phyloP scores from a whole-genome alignment of 768 basidiomycete species.

The Naganishia friedmannii region DNA sequence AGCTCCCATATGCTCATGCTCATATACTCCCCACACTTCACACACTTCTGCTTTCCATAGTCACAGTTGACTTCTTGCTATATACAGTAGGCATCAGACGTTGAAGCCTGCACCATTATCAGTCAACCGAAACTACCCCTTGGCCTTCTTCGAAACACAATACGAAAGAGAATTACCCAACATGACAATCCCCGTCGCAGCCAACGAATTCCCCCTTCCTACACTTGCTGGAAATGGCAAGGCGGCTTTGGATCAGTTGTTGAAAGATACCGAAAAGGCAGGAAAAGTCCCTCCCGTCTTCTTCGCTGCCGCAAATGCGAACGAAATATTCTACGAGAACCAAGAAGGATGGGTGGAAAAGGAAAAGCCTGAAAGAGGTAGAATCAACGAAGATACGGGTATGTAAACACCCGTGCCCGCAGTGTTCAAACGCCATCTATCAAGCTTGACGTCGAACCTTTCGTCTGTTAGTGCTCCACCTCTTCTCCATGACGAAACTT shows the following conservation, averaged over 20 bases:
- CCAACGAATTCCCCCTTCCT: slow-evolving; percentile 14
- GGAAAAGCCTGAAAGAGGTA: background rate
- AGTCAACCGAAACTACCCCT: too few species aligned
- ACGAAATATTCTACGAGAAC: slow-evolving; percentile 40
- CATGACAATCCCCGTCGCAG: slow-evolving; percentile 11
- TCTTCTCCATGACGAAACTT: slow-evolving; percentile 46
- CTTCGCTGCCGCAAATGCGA: slow-evolving; percentile 37
- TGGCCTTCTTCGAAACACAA: background rate
- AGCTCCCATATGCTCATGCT: too few species aligned
- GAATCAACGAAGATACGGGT: slow-evolving; percentile 24
- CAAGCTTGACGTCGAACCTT: background rate
- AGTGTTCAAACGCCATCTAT: background rate
- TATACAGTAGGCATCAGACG: too few species aligned
- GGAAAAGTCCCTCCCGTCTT: slow-evolving; percentile 35
- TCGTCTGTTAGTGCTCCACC: slow-evolving; percentile 33
- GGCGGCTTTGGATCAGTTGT: slow-evolving; percentile 28
- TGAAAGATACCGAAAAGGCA: slow-evolving; percentile 33
- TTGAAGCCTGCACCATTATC: too few species aligned
- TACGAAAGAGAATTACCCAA: background rate
- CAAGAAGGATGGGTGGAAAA: slow-evolving; percentile 30
- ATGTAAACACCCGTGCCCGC: background rate
- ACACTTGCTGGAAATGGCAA: slow-evolving; percentile 9
- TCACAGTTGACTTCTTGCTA: too few species aligned
- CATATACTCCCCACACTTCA: too few species aligned
- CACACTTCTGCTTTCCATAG: too few species aligned